Base-by-base conservation (phyloP, 2,329 filamentous ascomycete species). In the Xylaria sp. region DNA sequence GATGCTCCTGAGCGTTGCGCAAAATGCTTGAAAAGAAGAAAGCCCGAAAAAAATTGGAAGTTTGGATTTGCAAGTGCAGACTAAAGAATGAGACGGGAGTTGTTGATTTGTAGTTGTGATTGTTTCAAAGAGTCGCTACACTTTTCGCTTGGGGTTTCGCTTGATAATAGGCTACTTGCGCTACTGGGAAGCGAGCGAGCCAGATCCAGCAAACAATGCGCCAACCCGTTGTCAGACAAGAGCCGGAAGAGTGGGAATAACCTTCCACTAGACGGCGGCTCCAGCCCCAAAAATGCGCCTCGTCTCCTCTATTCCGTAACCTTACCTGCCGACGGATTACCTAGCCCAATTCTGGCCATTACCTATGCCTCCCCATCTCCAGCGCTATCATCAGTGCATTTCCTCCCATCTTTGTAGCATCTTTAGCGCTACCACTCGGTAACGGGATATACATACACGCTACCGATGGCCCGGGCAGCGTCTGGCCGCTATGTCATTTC, bases 111-210 rank as follows among this genome's bases (percentile, higher is more conserved):
- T 54, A 54, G 46, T 59, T 63, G 56, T 59, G 58, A 30, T 54
- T 51, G 49, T 7, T 53, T 47, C 54, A 52, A 52, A 49, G 55
- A 56, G 37, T 46, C 55, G 55, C 53, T 60, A 23, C 55, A 54
- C 55, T 52, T 44, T 56, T 73, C 69, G 70, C 69, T 72, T 71
- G 64, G 63, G 69, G 66, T 65, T 67, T 75, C 70, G 72, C 71
- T 74, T 74, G 69, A 65, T 42, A 65, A 63, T 65, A 64, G 71
- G 69, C 71, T 59, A 57, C 57, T 69, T 68, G 66, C 71, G 68
- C 71, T 74, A 72, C 70, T 67, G 65, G 64, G 69, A 73, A 74
- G 72, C 71, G 71, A 75, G 68, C 64, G 62, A 66, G 60, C 64
- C 59, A 60, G 54, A 60, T 60, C 64, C 49, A 64, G 53, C 60